These are phyloP conservation scores for Coemansia aciculifera DNA, from an alignment of 192 early-diverging fungal species.

Conservation along the genomic window DNA sequence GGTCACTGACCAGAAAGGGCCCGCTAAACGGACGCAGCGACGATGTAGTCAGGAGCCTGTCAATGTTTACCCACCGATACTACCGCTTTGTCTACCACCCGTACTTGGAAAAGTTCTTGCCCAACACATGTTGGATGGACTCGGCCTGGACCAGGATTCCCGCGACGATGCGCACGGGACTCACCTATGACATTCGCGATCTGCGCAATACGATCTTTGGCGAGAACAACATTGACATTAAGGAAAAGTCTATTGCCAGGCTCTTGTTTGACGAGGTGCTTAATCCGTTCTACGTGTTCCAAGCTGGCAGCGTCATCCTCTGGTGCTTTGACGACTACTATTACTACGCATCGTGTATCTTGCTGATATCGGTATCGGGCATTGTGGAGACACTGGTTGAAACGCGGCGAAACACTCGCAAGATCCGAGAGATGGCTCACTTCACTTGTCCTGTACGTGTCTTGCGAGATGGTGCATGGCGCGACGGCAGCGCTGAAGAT, in stretches of 20 bases:
- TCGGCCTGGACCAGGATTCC: conserved; percentile 48
- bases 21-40: conserved; percentile 36
- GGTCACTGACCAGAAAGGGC: conserved; percentile 38
- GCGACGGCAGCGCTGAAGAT: conserved; percentile 63
- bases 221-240: conserved; percentile 69
- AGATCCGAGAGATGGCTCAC: conserved; percentile 84
- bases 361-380: conserved; percentile 80
- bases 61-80: conserved; percentile 54
- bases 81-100: conserved; percentile 57
- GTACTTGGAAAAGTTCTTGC: conserved; percentile 45
- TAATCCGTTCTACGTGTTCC: conserved; percentile 84
- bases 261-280: conserved; percentile 73
- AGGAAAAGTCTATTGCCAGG: conserved; percentile 61
- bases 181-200: conserved; percentile 55
- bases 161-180: conserved; percentile 49
- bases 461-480: conserved; percentile 63
- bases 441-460: conserved; percentile 80
- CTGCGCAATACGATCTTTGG: conserved; percentile 72
- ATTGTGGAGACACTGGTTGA: conserved; percentile 77
- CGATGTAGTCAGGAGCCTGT: conserved; percentile 33
- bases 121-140: conserved; percentile 55
- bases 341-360: conserved; percentile 92
- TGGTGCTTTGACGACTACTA: conserved; percentile 93
- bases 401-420: conserved; percentile 66
- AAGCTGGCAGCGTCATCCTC: conserved; percentile 71